Evolutionary conservation across 352 stramenopile genomes (phyloP), one percentile per base, ranked within the genome.

Genomic region (Pythium sukuiense): DNA sequence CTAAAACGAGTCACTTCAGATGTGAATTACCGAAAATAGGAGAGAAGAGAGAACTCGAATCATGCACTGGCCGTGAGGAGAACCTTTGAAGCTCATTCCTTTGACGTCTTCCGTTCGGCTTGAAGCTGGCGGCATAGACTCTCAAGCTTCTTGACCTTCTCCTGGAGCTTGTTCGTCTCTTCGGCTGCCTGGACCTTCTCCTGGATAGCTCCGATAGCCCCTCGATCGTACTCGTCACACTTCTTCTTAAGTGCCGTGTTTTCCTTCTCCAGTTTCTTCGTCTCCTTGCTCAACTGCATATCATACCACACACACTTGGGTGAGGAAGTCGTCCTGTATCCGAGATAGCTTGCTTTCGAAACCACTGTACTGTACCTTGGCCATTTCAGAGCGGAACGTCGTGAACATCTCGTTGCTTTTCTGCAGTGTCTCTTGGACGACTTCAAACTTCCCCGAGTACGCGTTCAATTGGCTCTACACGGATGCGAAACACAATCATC

Each of bases 351-450:
- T 39, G 18, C 6, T n/a, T 14, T 41, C 7, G 7, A 41, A 16
- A 14, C 14, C 35, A 14, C 35, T 41, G 6, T n/a, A n/a, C n/a
- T 11, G 1, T 33, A 80, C 80, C 77, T 94, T 94, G 65, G 93
- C 84, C 73, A 96, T 94, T 56, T 96, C 87, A n/a, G 86, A 71
- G 26, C 87, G 85, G 65, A 94, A 90, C 4, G 80, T 90, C 6
- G 74, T 75, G 56, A 96, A 96, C 84, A 96, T 90, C 35, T 89
- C 73, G 59, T 96, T 93, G 72, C 85, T 96, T 63, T 94, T 93
- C 18, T 76, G 80, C 11, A 96, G 77, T 9, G 85, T 96, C 48
- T 96, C 84, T 66, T 96, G 85, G 7, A 94, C 85, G 9, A 88
- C 73, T 37, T 92, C 84, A 56, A 94, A 94, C 70, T 94, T 94